Percentiles rank a stretch among this genome's conserved stretches.
Evolutionary conservation across 306 rosid genomes (phyloP).

Genomic region (Mucuna pruriens): DNA sequence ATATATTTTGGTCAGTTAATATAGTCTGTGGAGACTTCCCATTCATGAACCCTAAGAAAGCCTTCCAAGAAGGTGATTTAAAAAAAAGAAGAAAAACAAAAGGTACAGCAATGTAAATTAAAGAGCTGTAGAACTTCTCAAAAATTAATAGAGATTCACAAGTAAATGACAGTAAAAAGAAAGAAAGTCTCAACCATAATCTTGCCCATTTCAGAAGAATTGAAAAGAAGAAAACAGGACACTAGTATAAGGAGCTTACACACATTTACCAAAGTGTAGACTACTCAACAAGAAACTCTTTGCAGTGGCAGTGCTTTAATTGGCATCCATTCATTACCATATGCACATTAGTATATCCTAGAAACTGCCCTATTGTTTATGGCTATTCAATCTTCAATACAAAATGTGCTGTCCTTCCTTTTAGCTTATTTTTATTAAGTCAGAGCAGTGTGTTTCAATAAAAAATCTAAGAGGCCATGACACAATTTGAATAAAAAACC

Average conservation of each 20-base stretch:
- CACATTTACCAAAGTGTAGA: neutral
- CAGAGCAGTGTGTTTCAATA: slow-evolving; percentile 18
- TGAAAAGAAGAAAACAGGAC: slow-evolving; percentile 1
- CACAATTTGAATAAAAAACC: slow-evolving; percentile 31
- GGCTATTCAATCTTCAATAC: slow-evolving; percentile 28
- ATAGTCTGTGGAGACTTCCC: slow-evolving; percentile 94
- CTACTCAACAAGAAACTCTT: slow-evolving; percentile 17
- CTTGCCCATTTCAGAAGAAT: slow-evolving; percentile 16
- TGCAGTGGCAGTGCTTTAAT: slow-evolving; percentile 14
- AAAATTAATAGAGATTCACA: slow-evolving; percentile 6
- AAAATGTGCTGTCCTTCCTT: slow-evolving; percentile 1
- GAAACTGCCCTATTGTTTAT: neutral
- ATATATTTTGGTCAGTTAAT: slow-evolving; percentile 86
- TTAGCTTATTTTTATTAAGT: slow-evolving; percentile 29
- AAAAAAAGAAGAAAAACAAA: slow-evolving; percentile 4
- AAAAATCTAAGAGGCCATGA: slow-evolving; percentile 9
- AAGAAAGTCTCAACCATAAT: slow-evolving; percentile 12
- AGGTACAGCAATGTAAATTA: slow-evolving; percentile 44
- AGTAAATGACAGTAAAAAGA: neutral
- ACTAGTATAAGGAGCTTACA: slow-evolving; percentile 5
- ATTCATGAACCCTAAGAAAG: slow-evolving; percentile 84
- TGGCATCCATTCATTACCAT: neutral
- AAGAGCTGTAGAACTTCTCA: slow-evolving; percentile 28
- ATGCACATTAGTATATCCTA: slow-evolving; percentile 20
- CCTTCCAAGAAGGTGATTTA: slow-evolving; percentile 64